A percentile compares a stretch with the other conserved stretches of the same genome.
These are phyloP conservation scores for Boletus vinaceobasis DNA, from an alignment of 768 basidiomycete species.

Conservation along the genomic window DNA sequence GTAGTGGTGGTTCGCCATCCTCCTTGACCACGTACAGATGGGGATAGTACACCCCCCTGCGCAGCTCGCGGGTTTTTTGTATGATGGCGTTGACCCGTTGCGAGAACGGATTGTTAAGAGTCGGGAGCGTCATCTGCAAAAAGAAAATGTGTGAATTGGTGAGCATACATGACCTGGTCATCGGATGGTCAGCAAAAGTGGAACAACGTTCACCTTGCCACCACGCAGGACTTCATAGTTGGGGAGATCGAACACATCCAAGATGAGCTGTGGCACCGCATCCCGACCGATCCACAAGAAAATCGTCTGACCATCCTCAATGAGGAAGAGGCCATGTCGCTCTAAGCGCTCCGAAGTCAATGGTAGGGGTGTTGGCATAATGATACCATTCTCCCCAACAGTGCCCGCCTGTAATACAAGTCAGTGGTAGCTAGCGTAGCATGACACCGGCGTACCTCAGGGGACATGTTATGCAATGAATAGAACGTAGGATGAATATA, in stretches of 20 bases:
- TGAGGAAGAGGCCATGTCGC: conserved; percentile 91
- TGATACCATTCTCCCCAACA: conserved; percentile 83
- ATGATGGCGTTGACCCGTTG: conserved; percentile 92
- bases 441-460: conserved; percentile 56
- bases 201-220: conserved; percentile 66
- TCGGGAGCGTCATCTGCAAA: conserved; percentile 78
- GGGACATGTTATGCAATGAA: conserved; percentile 93
- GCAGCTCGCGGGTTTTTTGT: conserved; percentile 92
- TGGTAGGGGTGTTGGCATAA: conserved; percentile 84
- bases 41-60: conserved; percentile 88
- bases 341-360: conserved; percentile 94
- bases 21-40: conserved; percentile 97
- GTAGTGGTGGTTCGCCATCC: conserved; percentile 91
- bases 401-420: conserved; percentile 67
- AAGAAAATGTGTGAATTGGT: background rate
- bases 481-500: conserved; percentile 96
- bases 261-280: conserved; percentile 90
- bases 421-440: background rate
- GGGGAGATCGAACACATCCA: conserved; percentile 91
- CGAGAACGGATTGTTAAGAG: conserved; percentile 92
- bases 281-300: conserved; percentile 99
- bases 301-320: conserved; percentile 96
- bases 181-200: background rate
- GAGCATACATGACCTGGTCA: background rate
- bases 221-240: conserved; percentile 86